Conservation (phyloP, 2,329 filamentous ascomycete genomes). For the Didymella exigua region DNA sequence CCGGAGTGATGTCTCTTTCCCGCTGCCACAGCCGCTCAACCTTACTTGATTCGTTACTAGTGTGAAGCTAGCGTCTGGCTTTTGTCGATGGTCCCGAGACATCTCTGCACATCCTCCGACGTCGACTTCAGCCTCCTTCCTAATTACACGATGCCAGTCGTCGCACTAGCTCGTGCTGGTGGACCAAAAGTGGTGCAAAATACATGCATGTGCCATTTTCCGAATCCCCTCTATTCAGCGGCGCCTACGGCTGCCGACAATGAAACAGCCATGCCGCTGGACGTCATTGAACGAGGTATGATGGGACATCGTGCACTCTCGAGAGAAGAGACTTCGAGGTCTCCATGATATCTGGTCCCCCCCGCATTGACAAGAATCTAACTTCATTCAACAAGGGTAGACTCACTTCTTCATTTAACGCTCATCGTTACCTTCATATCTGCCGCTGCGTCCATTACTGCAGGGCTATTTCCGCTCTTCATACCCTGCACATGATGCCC, state of each 20-base stretch:
- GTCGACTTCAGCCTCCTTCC: constrained; percentile 7
- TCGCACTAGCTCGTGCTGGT: neutral
- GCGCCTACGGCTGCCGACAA: constrained; percentile 1
- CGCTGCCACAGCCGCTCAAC: constrained; percentile 13
- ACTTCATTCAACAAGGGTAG: neutral
- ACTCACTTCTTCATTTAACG: neutral
- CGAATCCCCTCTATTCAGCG: neutral
- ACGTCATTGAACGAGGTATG: neutral
- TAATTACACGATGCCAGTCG: constrained; percentile 2
- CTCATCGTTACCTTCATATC: neutral
- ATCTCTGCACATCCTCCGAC: constrained; percentile 1
- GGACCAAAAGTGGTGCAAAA: neutral
- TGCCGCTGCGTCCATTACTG: neutral
- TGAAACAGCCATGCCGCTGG: neutral
- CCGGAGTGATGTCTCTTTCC: constrained; percentile 9
- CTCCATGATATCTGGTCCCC: no score
- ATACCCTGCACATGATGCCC: constrained; percentile 3
- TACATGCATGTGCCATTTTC: neutral
- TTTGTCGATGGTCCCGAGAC: neutral
- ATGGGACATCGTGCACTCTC: no score
- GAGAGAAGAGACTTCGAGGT: no score
- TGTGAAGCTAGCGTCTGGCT: neutral
- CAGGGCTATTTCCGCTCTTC: neutral
- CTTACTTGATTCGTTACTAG: no score
- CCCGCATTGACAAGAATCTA: no score